Percentiles rank a stretch among this genome's conserved stretches.
phyloP scores from a whole-genome alignment of 805 yeast species.

The Wickerhamomyces bisporus region DNA sequence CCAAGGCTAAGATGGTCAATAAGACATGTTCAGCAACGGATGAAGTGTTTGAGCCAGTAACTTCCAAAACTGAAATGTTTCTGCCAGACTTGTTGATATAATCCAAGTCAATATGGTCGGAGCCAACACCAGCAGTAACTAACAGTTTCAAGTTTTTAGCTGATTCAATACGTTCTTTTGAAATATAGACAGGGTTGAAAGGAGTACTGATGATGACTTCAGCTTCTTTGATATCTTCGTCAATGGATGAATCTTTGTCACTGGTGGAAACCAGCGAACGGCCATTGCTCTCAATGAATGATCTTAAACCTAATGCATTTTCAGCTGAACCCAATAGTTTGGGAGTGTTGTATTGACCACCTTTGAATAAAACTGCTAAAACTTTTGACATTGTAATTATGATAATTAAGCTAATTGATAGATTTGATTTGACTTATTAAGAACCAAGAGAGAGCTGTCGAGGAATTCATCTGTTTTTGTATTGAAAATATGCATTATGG shows the following conservation, averaged over 20 bases:
- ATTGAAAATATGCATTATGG: too few relatives aligned
- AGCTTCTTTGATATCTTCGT: conserved; percentile 62
- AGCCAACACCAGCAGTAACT: conserved; percentile 82
- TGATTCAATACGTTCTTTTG: conserved; percentile 57
- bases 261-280: conserved; percentile 53
- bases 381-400: too few relatives aligned
- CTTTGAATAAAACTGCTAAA: conserved; percentile 26
- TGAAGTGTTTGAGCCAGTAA: conserved; percentile 75
- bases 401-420: too few relatives aligned
- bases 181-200: conserved; percentile 75
- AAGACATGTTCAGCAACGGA: conserved; percentile 81
- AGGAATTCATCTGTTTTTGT: too few relatives aligned
- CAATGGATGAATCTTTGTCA: conserved; percentile 65
- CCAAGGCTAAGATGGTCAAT: conserved; percentile 65
- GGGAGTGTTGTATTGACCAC: conserved; percentile 29
- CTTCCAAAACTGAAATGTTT: conserved; percentile 68
- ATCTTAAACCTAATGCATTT: conserved; percentile 67
- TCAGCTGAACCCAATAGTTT: conserved; percentile 65
- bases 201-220: conserved; percentile 79
- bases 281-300: conserved; percentile 60
- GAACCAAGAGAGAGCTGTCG: too few relatives aligned
- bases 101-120: conserved; percentile 72
- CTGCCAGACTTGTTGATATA: conserved; percentile 55
- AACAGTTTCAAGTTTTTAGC: conserved; percentile 68
- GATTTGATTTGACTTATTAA: too few relatives aligned